These are phyloP conservation scores for Colletotrichum noveboracense DNA, from an alignment of 2,329 filamentous ascomycete genomes.

Conservation along the genomic window DNA sequence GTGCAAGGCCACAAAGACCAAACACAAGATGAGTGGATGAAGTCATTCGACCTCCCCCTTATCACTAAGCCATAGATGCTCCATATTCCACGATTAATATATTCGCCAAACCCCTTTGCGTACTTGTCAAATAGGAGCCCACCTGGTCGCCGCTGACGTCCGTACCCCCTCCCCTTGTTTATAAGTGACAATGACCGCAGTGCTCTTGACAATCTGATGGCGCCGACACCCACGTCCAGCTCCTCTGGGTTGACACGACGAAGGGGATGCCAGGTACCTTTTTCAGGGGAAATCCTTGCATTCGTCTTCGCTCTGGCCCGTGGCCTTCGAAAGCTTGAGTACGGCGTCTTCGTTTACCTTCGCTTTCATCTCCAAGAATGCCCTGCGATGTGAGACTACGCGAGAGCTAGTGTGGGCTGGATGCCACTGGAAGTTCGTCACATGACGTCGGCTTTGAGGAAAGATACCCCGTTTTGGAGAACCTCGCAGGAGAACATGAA, in stretches of 20 bases:
- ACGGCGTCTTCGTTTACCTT: background rate
- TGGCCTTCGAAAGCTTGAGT: background rate
- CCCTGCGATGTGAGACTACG: background rate
- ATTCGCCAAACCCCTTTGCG: background rate
- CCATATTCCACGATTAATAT: background rate
- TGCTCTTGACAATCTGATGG: background rate
- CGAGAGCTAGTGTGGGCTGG: background rate
- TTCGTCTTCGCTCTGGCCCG: background rate
- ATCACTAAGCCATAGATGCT: background rate
- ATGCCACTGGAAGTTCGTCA: background rate
- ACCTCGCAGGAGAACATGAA: background rate
- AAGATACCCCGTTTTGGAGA: fast-evolving
- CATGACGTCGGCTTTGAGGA: background rate
- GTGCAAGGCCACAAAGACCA: background rate
- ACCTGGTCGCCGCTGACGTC: background rate
- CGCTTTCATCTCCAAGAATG: background rate
- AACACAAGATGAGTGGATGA: background rate
- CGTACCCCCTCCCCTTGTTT: background rate
- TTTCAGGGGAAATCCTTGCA: background rate
- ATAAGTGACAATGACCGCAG: background rate
- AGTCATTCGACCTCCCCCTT: background rate
- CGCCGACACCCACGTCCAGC: background rate
- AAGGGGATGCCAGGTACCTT: background rate
- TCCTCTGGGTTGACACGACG: background rate
- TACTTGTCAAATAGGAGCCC: background rate